phyloP scores from a whole-genome alignment of 192 early-diverging fungal species.

The Rhizophagus clarus region DNA sequence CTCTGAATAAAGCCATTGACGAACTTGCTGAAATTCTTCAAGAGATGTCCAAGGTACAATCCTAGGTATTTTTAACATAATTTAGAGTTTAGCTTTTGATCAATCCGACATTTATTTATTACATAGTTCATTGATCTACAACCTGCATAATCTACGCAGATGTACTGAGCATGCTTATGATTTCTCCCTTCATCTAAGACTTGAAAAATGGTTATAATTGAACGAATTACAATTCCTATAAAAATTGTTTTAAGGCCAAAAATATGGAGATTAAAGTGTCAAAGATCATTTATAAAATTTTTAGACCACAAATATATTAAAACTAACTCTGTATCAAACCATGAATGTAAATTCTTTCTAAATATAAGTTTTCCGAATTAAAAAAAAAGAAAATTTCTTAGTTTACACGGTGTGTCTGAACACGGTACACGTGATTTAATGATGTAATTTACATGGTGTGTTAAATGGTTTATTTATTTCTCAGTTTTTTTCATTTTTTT shows the following conservation, averaged over 20 bases:
- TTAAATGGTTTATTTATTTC: too few species aligned
- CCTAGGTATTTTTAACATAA: slow-evolving; percentile 37
- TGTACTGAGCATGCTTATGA: too few species aligned
- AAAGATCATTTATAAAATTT: background rate
- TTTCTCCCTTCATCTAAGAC: background rate
- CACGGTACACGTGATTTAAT: too few species aligned
- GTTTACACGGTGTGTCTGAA: too few species aligned
- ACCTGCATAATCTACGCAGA: background rate
- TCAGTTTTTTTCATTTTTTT: too few species aligned
- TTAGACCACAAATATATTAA: background rate
- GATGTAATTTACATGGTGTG: too few species aligned
- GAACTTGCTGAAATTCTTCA: slow-evolving; percentile 63
- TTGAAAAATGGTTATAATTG: background rate
- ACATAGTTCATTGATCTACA: background rate
- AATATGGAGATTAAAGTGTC: background rate
- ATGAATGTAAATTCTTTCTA: background rate
- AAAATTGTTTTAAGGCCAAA: background rate
- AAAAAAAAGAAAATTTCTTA: too few species aligned
- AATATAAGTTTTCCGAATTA: background rate
- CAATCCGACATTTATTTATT: background rate
- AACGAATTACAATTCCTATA: background rate
- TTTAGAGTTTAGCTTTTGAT: background rate
- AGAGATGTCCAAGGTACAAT: slow-evolving; percentile 63
- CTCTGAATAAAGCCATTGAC: slow-evolving; percentile 52
- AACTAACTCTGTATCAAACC: background rate